A percentile compares a stretch with the other conserved stretches of the same genome.
phyloP scores from a whole-genome alignment of 768 basidiomycete species.

The Lactarius indigo region DNA sequence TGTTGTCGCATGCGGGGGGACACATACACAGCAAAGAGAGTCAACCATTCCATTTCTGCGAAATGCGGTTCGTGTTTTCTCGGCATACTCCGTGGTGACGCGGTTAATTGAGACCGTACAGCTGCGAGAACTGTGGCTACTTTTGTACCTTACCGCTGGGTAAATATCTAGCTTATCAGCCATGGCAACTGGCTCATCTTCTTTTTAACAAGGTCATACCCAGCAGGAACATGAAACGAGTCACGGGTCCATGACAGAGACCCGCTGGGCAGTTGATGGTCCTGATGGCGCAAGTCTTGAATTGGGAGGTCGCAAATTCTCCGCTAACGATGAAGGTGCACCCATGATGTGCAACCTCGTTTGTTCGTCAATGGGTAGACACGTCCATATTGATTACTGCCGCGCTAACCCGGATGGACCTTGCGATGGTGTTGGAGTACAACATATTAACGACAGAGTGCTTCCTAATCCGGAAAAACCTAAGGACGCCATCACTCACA shows the following conservation, averaged over 20 bases:
- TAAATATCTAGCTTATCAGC: constrained; percentile 26
- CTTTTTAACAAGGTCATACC: constrained; percentile 44
- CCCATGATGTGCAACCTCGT: constrained; percentile 60
- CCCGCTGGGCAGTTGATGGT: constrained; percentile 55
- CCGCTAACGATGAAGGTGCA: constrained; percentile 52
- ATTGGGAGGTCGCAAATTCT: constrained; percentile 53
- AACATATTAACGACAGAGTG: constrained; percentile 44
- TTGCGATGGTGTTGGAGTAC: constrained; percentile 43
- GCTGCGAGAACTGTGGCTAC: constrained; percentile 54
- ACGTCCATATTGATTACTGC: constrained; percentile 55
- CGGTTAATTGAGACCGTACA: constrained; percentile 28
- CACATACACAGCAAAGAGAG: too few relatives aligned
- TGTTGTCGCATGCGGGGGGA: too few relatives aligned
- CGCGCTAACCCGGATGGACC: constrained; percentile 35
- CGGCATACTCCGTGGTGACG: neutral
- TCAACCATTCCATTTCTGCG: too few relatives aligned
- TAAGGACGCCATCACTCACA: constrained; percentile 55
- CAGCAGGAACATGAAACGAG: constrained; percentile 60
- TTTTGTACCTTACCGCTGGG: constrained; percentile 56
- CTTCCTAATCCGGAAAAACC: constrained; percentile 43
- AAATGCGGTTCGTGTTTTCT: too few relatives aligned
- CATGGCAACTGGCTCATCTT: neutral
- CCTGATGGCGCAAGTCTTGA: constrained; percentile 49
- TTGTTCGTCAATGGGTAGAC: constrained; percentile 54
- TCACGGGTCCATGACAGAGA: constrained; percentile 60